Base-by-base conservation (phyloP, 352 stramenopile species). In the Phytophthora pluvialis region DNA sequence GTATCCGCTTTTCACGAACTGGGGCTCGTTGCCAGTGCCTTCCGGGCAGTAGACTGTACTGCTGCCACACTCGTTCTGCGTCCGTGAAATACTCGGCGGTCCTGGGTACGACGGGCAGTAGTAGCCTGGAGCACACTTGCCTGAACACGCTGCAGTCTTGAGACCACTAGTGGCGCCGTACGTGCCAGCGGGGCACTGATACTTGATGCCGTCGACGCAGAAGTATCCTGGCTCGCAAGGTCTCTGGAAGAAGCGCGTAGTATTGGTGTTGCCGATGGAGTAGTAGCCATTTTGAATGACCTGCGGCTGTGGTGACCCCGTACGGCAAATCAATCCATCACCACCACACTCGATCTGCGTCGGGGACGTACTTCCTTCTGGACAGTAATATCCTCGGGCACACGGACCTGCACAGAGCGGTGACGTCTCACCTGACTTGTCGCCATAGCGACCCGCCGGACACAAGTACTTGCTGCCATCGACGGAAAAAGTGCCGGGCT, bases 191-290 rank as follows among this genome's bases (percentile, higher is more conserved):
- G 89, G 84, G 39, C 90, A 98, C 45, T 92, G 70, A 16, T 77
- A 82, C 51, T 82, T 81, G 50, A 88, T 40, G 6, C 86, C 88
- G n/a, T 74, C 48, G 2, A 75, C 33, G 64, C 89, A 97, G 46
- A 86, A 97, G 52, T 80, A 87, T 10, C 89, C 88, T 32, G 66
- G 60, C n/a, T 90, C 78, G 35, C 91, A 97, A 25, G 74, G 57
- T 8, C 52, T 58, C 70, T 94, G 77, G n/a, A 73, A 67, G 32
- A 86, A 89, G 2, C 84, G 83, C 33, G 81, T 91, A 6, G 58
- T 64, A 65, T 88, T 89, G 4, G 66, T 79, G 36, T 46, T 52
- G 11, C 80, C 83, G n/a, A 90, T 45, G 9, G 81, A 84, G 63
- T 94, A 95, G 55, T 91, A 96, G 1, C 89, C 89, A 8, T 32